phyloP scores from a whole-genome alignment of 768 basidiomycete species.

The Lactarius psammicola region DNA sequence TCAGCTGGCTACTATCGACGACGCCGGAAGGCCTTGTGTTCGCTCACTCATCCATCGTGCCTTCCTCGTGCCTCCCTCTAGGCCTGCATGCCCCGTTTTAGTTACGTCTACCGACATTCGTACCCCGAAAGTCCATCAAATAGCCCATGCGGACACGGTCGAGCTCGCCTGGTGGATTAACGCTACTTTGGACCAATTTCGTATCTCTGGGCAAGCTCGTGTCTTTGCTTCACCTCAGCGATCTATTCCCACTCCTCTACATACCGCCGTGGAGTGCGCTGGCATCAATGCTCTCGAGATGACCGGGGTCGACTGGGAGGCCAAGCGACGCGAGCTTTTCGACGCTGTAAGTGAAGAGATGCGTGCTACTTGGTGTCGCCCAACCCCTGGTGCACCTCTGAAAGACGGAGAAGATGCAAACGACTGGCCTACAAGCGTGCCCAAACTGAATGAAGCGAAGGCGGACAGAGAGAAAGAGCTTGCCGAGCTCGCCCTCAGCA shows the following conservation, averaged over 20 bases:
- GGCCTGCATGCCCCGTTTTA: constrained; percentile 56
- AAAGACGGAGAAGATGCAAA: constrained; percentile 55
- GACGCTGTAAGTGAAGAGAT: constrained; percentile 55
- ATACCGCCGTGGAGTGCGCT: constrained; percentile 23
- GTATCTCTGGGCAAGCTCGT: constrained; percentile 57
- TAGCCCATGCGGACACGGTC: constrained; percentile 48
- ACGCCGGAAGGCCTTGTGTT: constrained; percentile 50
- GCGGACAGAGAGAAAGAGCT: constrained; percentile 45
- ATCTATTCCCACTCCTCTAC: constrained; percentile 35
- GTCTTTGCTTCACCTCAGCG: constrained; percentile 53
- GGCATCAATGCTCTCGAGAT: constrained; percentile 29
- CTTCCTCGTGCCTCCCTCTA: constrained; percentile 47
- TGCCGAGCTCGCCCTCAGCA: constrained; percentile 54
- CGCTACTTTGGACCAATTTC: constrained; percentile 67
- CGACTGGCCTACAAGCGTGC: constrained; percentile 58
- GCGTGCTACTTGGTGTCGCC: constrained; percentile 72
- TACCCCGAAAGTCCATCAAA: constrained; percentile 61
- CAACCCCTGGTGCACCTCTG: constrained; percentile 58
- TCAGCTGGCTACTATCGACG: constrained; percentile 59
- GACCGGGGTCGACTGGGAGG: constrained; percentile 60
- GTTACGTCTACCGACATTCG: constrained; percentile 71
- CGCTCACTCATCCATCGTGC: constrained; percentile 64
- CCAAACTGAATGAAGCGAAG: constrained; percentile 42
- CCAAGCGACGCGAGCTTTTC: constrained; percentile 58
- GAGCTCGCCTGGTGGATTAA: constrained; percentile 77